Evolutionary conservation across 2,329 filamentous ascomycete genomes (phyloP).

Genomic region (Teratosphaeria pseudoeucalypti): DNA sequence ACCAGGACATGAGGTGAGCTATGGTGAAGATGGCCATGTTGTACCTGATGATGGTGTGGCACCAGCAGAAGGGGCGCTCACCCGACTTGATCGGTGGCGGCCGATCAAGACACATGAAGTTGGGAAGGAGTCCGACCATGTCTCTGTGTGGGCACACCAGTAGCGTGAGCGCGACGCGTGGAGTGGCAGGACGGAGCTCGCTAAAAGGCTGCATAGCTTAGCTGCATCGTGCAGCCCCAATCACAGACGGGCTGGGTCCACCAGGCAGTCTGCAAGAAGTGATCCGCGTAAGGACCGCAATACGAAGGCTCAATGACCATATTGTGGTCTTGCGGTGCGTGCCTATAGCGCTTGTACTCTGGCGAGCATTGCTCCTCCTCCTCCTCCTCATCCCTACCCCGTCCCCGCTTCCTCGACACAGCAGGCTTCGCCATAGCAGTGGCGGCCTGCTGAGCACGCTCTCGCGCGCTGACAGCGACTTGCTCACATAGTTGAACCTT

Average conservation of each 20-base stretch:
- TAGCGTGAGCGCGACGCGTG: neutral
- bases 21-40: constrained; percentile 46
- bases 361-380: constrained; percentile 2
- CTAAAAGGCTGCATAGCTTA: neutral
- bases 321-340: neutral
- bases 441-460: neutral
- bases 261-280: constrained; percentile 6
- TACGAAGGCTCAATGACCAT: constrained; percentile 5
- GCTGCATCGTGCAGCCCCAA: neutral
- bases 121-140: constrained; percentile 41
- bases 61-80: constrained; percentile 35
- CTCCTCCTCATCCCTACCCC: constrained; percentile 4
- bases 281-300: constrained; percentile 6
- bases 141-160: constrained; percentile 39
- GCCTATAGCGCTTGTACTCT: constrained; percentile 3
- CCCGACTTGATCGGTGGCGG: constrained; percentile 43
- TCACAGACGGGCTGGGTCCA: constrained; percentile 11
- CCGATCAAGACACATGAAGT: constrained; percentile 47
- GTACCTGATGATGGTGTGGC: constrained; percentile 25
- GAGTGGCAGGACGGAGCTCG: neutral
- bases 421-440: neutral
- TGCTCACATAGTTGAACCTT: constrained; percentile 7
- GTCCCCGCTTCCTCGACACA: constrained; percentile 3
- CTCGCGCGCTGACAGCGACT: constrained; percentile 2
- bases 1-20: constrained; percentile 58